Evolutionary conservation across 106 monocot genomes (phyloP).

Genomic region (Phalaenopsis aphrodite): DNA sequence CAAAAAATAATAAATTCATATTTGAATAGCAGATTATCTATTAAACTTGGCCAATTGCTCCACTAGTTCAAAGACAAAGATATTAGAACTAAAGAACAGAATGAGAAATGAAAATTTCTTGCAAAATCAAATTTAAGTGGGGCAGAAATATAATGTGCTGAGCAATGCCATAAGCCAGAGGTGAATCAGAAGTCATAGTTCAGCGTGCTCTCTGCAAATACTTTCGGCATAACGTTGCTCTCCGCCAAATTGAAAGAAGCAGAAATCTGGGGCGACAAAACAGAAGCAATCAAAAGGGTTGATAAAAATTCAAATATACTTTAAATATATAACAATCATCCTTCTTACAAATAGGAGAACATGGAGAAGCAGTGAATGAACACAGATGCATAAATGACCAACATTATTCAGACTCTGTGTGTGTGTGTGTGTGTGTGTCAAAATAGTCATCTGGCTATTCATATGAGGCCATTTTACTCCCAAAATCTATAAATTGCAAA

Average conservation of each 20-base stretch:
- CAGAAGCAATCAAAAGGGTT: neutral
- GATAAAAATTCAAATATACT: neutral
- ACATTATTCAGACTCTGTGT: no score
- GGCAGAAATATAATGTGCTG: neutral
- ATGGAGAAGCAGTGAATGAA: no score
- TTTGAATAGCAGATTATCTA: neutral
- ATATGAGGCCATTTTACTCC: no score
- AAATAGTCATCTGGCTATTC: no score
- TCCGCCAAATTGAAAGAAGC: conserved; percentile 8
- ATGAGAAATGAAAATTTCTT: neutral
- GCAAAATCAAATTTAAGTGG: neutral
- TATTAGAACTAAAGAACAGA: no score
- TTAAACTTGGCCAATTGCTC: neutral
- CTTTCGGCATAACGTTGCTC: conserved; percentile 8
- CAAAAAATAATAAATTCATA: neutral
- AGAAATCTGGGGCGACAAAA: conserved; percentile 6
- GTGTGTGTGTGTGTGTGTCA: no score
- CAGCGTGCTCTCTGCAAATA: conserved; percentile 23
- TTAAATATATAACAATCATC: neutral
- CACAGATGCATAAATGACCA: no score
- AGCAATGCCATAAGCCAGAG: neutral
- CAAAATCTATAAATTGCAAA: no score
- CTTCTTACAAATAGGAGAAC: neutral
- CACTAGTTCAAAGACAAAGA: neutral
- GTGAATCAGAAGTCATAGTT: conserved; percentile 8